Evolutionary conservation across 192 early-diverging fungal species (phyloP).

Genomic region (Thoreauomyces humboldtii): DNA sequence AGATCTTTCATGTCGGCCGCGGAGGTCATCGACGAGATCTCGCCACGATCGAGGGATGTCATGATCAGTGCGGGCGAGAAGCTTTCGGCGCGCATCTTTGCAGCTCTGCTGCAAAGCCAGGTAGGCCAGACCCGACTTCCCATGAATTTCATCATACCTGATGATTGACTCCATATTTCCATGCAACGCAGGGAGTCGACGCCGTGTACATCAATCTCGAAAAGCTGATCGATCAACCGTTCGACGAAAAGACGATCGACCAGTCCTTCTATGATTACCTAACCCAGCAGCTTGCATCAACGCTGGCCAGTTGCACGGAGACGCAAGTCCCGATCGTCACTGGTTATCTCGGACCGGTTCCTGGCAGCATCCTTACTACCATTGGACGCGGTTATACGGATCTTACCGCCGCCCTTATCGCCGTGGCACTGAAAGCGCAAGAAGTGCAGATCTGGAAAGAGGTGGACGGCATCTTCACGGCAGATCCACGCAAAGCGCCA

Average conservation of each 20-base stretch:
- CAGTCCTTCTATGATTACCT: conserved; percentile 98
- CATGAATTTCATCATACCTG: too few species aligned
- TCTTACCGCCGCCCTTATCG: conserved; percentile 90
- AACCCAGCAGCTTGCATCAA: conserved; percentile 60
- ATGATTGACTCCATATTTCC: too few species aligned
- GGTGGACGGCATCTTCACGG: conserved; percentile 99
- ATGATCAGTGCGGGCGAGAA: conserved; percentile 95
- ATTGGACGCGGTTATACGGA: conserved; percentile 99
- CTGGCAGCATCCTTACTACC: conserved; percentile 83
- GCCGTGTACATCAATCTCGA: conserved; percentile 86
- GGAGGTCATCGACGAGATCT: conserved; percentile 94
- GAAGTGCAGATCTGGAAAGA: conserved; percentile 99
- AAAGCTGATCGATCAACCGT: conserved; percentile 76
- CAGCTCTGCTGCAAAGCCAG: conserved; percentile 73
- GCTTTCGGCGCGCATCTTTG: conserved; percentile 85
- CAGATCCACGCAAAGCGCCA: conserved; percentile 95
- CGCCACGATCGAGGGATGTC: conserved; percentile 91
- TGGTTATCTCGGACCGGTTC: conserved; percentile 96
- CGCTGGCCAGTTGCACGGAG: conserved; percentile 32
- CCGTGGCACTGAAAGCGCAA: conserved; percentile 81
- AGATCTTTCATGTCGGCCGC: conserved; percentile 87
- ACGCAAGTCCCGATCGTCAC: conserved; percentile 90
- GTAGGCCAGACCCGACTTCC: too few species aligned
- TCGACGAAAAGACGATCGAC: conserved; percentile 75
- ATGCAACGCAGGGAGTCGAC: conserved; percentile 76